Conservation (phyloP, 2,329 filamentous ascomycete genomes). For the Sclerotinia trifoliorum region DNA sequence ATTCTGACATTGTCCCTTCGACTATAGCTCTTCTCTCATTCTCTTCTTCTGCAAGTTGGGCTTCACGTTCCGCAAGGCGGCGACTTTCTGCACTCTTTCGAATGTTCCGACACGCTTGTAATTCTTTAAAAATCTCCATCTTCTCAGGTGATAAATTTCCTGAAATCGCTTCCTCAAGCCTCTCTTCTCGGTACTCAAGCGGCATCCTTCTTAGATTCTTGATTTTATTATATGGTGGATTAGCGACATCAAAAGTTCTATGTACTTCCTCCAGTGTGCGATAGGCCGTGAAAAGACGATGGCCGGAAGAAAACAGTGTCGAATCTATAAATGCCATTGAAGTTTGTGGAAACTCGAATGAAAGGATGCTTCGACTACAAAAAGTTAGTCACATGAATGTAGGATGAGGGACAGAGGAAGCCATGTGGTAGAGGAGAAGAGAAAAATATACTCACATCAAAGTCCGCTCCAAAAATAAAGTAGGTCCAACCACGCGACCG, state of each 20-base stretch:
- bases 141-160: conserved; percentile 4
- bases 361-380: conserved; percentile 32
- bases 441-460: conserved; percentile 20
- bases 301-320: conserved; percentile 38
- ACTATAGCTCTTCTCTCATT: conserved; percentile 47
- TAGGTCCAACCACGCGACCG: conserved; percentile 30
- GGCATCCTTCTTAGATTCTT: conserved; percentile 35
- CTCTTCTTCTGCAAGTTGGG: conserved; percentile 44
- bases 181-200: conserved; percentile 22
- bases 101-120: conserved; percentile 42
- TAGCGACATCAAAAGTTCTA: conserved; percentile 35
- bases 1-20: conserved; percentile 61
- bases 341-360: conserved; percentile 41
- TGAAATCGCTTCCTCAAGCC: conserved; percentile 15
- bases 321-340: conserved; percentile 42
- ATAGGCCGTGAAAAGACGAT: conserved; percentile 39
- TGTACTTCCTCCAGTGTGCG: conserved; percentile 41
- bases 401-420: background rate
- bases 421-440: background rate
- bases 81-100: conserved; percentile 39
- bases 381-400: conserved; percentile 29
- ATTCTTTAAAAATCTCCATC: conserved; percentile 42
- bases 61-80: conserved; percentile 42
- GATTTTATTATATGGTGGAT: conserved; percentile 36
- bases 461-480: conserved; percentile 21